Evolutionary conservation across 1,284 basidiomycete genomes (phyloP).

Genomic region (Trichosporon sp.): DNA sequence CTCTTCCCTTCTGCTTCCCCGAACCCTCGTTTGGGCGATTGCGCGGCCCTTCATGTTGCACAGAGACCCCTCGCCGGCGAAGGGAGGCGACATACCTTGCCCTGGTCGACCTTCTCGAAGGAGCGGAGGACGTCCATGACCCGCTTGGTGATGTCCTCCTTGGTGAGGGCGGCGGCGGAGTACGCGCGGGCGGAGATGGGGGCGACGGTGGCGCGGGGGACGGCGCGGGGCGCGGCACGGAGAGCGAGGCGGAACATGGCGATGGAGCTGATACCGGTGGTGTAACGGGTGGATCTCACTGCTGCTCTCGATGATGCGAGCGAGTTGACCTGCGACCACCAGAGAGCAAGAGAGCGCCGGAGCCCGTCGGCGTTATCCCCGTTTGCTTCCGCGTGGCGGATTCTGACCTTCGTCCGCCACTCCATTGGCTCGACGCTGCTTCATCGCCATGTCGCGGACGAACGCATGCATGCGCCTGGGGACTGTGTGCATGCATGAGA

Average conservation of each 20-base stretch:
- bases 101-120: conserved; percentile 88
- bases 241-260: conserved; percentile 40
- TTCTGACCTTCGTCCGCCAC: not conserved
- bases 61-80: not conserved
- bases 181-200: conserved; percentile 53
- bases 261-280: conserved; percentile 3
- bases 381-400: conserved; percentile 6
- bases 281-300: not conserved
- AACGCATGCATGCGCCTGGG: not conserved
- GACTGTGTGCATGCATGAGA: not conserved
- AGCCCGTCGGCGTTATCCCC: conserved; percentile 6
- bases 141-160: conserved; percentile 72
- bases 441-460: not conserved
- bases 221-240: conserved; percentile 22
- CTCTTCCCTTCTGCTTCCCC: not conserved
- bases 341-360: conserved; percentile 6
- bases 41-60: not conserved
- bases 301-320: not conserved
- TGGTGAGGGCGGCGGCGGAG: conserved; percentile 70
- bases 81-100: conserved; percentile 60
- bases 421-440: not conserved
- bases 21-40: not conserved
- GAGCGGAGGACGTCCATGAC: conserved; percentile 85
- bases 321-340: not conserved
- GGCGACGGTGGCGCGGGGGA: conserved; percentile 13